Base-by-base conservation (phyloP, 768 basidiomycete species). In the Scleroderma bovista region DNA sequence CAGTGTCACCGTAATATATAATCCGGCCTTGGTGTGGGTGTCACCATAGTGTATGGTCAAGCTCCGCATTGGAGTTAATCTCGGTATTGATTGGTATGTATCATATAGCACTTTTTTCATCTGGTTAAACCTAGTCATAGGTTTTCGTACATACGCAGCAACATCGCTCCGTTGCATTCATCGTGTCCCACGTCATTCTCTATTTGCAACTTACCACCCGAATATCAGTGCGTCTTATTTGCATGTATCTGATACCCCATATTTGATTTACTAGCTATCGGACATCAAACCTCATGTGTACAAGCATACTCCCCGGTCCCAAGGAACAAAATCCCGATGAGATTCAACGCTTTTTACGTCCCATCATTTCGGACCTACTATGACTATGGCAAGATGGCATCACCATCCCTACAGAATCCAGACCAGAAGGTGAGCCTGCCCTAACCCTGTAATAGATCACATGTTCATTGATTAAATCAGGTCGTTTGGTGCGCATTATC, bases 131-230 rank as follows among this genome's bases (percentile, higher is more conserved):
- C n/a, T n/a, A n/a, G n/a, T n/a, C n/a, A 42, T 37, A 69, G 69
- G 68, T 69, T 71, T 47, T 70, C 67, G 0, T 69, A 71, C 42
- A 51, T 69, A 0, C 60, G 59, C 1, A 67, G 67, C 50, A 61
- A 62, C 11, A 69, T 70, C 40, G 56, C 68, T 1, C 66, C 70
- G 2, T 71, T 67, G 0, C 68, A 72, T 43, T 57, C 67, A 0
- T 71, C 65, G 15, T 60, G 64, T 38, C 69, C 67, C 0, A 67
- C 65, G 38, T 73, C 68, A 0, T 67, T 66, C 34, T 66, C 55
- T 17, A 53, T 72, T 9, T 53, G 62, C 24, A 70, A 71, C 47
- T 57, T 71, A 0, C 62, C 59, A 0, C 51, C 57, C 1, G 59
- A 63, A 42, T 57, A 62, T 2, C 50, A 63, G 58, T 69, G 55